Conservation (phyloP, 108 stramenopile genomes). For the Cylindrotheca closterium region DNA sequence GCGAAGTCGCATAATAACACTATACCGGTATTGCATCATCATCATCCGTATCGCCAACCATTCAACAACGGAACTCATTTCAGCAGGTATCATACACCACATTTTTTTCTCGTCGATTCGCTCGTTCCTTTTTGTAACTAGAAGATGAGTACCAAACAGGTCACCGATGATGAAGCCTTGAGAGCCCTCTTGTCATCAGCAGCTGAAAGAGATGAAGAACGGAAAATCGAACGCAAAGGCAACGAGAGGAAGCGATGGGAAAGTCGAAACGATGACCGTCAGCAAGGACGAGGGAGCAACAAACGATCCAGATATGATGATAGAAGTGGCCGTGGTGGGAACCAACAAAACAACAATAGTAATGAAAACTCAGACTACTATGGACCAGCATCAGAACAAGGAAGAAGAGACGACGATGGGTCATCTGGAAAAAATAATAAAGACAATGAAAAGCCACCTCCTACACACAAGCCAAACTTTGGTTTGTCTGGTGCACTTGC, state of each 20-base stretch:
- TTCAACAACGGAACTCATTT: too few relatives aligned
- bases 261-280: neutral
- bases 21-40: too few relatives aligned
- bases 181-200: conserved; percentile 28
- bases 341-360: conserved; percentile 22
- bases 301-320: neutral
- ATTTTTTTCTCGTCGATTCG: too few relatives aligned
- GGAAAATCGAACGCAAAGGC: conserved; percentile 1
- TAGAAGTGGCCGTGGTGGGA: conserved; percentile 9
- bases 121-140: too few relatives aligned
- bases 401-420: conserved; percentile 7
- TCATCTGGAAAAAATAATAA: neutral
- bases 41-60: too few relatives aligned
- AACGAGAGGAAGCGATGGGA: neutral
- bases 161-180: conserved; percentile 42
- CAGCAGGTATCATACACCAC: too few relatives aligned
- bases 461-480: conserved; percentile 82
- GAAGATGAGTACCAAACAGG: too few relatives aligned
- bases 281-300: neutral
- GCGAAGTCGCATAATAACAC: too few relatives aligned
- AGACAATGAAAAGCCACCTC: conserved; percentile 9
- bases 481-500: conserved; percentile 95
- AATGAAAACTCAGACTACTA: conserved; percentile 24
- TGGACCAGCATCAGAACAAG: conserved; percentile 8
- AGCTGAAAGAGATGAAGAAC: conserved; percentile 18